Evolutionary conservation across 2,329 filamentous ascomycete genomes (phyloP).

Genomic region (Claviceps spartinae): DNA sequence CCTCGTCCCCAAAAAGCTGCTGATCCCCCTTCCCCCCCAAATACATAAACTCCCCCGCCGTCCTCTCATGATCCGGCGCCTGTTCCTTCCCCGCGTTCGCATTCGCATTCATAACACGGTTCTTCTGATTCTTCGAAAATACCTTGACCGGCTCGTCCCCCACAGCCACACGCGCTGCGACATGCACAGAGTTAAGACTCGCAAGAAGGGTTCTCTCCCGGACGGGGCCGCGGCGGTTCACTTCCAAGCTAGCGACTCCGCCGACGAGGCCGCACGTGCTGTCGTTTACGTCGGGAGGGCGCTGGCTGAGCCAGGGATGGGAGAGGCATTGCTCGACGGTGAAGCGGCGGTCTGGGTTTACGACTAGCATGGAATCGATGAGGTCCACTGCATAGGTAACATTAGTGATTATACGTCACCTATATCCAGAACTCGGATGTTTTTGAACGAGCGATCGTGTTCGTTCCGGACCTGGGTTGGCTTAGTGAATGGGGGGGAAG

Average conservation of each 20-base stretch:
- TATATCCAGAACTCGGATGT: too few relatives aligned
- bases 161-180: slow-evolving; percentile 39
- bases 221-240: slow-evolving; percentile 64
- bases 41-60: slow-evolving; percentile 64
- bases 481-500: not conserved
- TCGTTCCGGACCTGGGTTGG: too few relatives aligned
- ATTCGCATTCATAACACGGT: slow-evolving; percentile 21
- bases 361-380: slow-evolving; percentile 88
- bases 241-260: slow-evolving; percentile 70
- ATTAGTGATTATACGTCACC: not conserved
- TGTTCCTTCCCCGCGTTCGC: slow-evolving; percentile 39
- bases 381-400: slow-evolving; percentile 46
- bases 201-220: slow-evolving; percentile 79
- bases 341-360: slow-evolving; percentile 70
- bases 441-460: too few relatives aligned
- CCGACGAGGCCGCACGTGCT: slow-evolving; percentile 87
- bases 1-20: slow-evolving; percentile 56
- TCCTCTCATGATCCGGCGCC: slow-evolving; percentile 52
- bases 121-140: slow-evolving; percentile 53
- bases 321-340: slow-evolving; percentile 82
- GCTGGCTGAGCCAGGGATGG: slow-evolving; percentile 76
- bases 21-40: slow-evolving; percentile 81
- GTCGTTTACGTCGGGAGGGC: slow-evolving; percentile 50
- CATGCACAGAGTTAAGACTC: slow-evolving; percentile 60
- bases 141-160: slow-evolving; percentile 53